Base-by-base conservation (phyloP, 2,329 filamentous ascomycete genomes). In the Seiridium cupressi region DNA sequence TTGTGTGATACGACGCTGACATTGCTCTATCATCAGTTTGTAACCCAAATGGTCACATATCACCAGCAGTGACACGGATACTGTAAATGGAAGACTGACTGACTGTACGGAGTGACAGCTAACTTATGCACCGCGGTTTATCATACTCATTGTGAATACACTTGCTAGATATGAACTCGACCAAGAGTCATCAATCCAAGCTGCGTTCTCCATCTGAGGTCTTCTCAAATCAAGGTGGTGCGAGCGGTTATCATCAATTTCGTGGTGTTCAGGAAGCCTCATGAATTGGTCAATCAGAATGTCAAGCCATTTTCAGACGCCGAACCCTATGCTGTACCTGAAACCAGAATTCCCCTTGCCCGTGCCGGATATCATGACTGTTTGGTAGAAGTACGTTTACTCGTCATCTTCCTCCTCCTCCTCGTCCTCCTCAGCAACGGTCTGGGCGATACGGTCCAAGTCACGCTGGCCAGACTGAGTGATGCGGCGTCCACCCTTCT, bases 391-490 rank as follows among this genome's bases (percentile, higher is more conserved):
- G 44, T 34, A 57, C 54, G 71, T 82, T 82, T 88, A 88, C 81
- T 89, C 86, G 68, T 88, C 85, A 73, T 86, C 84, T 72, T 87
- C 84, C 49, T 53, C 38, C 62, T 85, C 83, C 59, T 88, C 87
- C 76, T 90, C 87, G 64, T 90, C 88, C 64, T 85, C 87, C 83
- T 90, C 88, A 71, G 87, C 84, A 61, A 87, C 91, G 75, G 90
- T 93, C 84, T 91, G 89, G 76, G 91, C 91, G 73, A 94, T 93
- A 80, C 87, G 94, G 86, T 98, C 95, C 87, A 99, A 87, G 90
- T 99, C 95, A 86, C 95, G 92, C 89, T 97, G 93, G 77, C 95
- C 95, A 76, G 89, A 88, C 87, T 98, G 93, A 74, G 95, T 98
- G 84, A 99, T 98, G 80, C 95, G 89, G 77, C 95, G 92, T 76